Evolutionary conservation across 768 basidiomycete genomes (phyloP).

Genomic region (Agaricus sinodeliciosus): DNA sequence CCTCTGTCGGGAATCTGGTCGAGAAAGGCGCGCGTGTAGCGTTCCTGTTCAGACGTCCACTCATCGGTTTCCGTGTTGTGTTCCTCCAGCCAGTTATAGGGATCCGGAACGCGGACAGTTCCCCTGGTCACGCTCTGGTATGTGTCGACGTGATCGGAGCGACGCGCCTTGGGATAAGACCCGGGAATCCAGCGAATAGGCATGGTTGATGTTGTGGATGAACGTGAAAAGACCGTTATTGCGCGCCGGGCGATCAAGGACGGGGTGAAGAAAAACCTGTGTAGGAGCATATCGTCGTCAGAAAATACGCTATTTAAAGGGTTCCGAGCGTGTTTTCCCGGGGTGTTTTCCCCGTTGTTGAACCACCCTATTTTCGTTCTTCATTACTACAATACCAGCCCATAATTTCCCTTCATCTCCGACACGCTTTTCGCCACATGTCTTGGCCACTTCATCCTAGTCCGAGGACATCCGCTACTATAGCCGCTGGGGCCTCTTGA

Average conservation of each 20-base stretch:
- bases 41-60: conserved; percentile 59
- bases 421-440: not conserved
- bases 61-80: conserved; percentile 54
- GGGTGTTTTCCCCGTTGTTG: not conserved
- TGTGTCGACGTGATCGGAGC: conserved; percentile 59
- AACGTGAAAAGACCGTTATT: conserved; percentile 17
- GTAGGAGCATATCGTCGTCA: conserved; percentile 17
- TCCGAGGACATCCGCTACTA: conserved; percentile 1
- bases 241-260: conserved; percentile 16
- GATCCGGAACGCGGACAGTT: conserved; percentile 57
- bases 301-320: conserved; percentile 7
- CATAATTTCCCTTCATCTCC: conserved; percentile 1
- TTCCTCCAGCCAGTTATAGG: conserved; percentile 72
- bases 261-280: conserved; percentile 11
- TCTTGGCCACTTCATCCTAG: not conserved
- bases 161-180: conserved; percentile 57
- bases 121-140: conserved; percentile 64
- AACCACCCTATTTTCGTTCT: not conserved
- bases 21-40: conserved; percentile 52
- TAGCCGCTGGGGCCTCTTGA: not conserved
- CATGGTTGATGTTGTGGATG: conserved; percentile 26
- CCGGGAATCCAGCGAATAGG: conserved; percentile 46
- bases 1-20: conserved; percentile 56
- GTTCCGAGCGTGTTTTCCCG: not conserved
- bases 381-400: not conserved